Percentiles rank a stretch among this genome's conserved stretches.
Evolutionary conservation across 2,329 filamentous ascomycete genomes (phyloP).

Genomic region (Geosmithia flava): DNA sequence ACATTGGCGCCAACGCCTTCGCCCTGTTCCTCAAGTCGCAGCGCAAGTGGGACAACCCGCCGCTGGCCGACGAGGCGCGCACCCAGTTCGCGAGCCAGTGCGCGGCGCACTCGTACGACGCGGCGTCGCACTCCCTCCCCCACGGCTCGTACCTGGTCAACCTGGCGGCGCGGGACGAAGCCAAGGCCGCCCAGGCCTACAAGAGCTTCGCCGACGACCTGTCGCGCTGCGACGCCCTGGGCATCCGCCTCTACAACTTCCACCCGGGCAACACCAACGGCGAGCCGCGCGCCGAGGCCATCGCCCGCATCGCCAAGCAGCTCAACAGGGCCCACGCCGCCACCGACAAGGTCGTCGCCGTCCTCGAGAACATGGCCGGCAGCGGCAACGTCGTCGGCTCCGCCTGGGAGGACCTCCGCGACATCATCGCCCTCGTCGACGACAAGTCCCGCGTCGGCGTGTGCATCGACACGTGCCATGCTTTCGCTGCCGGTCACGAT

Average conservation of each 20-base stretch:
- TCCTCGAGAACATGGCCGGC: constrained; percentile 94
- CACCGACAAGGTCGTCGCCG: constrained; percentile 63
- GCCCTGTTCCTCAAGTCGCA: constrained; percentile 95
- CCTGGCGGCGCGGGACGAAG: constrained; percentile 69
- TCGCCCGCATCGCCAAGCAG: constrained; percentile 66
- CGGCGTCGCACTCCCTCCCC: constrained; percentile 63
- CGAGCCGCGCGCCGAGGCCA: constrained; percentile 53
- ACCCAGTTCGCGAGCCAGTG: constrained; percentile 60
- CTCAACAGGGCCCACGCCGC: constrained; percentile 73
- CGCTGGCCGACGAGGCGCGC: constrained; percentile 55
- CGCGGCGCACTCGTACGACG: constrained; percentile 57
- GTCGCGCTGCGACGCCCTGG: constrained; percentile 69
- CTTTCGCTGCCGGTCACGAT: constrained; percentile 91
- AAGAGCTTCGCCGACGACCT: constrained; percentile 79
- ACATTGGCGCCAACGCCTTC: constrained; percentile 86
- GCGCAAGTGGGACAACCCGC: constrained; percentile 82
- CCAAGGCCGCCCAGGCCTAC: constrained; percentile 79
- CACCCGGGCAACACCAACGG: constrained; percentile 79
- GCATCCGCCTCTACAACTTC: constrained; percentile 93
- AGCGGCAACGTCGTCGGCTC: constrained; percentile 78
- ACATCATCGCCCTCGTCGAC: constrained; percentile 69
- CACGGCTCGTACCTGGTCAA: constrained; percentile 97
- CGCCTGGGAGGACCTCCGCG: constrained; percentile 73
- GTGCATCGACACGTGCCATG: constrained; percentile 93
- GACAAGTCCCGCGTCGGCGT: constrained; percentile 81